Percentiles rank a stretch among this genome's conserved stretches.
These are phyloP conservation scores for Ogataea allantospora DNA, from an alignment of 805 yeast species.

Conservation along the genomic window DNA sequence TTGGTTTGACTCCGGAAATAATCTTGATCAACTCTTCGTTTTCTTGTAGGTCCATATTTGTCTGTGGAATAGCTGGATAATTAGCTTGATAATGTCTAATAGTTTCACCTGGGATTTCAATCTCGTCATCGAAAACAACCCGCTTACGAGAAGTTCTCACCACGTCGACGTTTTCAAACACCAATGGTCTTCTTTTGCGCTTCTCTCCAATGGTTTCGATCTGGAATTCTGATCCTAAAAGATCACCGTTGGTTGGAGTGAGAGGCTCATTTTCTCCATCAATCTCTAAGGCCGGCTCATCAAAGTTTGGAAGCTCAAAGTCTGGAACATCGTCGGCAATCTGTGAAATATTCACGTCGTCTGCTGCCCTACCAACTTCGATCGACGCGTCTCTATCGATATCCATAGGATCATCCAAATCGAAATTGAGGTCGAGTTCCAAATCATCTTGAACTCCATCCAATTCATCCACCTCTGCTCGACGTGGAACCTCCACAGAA, in stretches of 20 bases:
- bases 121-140: slow-evolving; percentile 43
- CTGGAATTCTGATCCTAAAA: slow-evolving; percentile 4
- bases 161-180: slow-evolving; percentile 38
- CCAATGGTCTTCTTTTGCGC: slow-evolving; percentile 30
- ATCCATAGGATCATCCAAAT: slow-evolving; percentile 26
- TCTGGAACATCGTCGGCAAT: slow-evolving; percentile 39
- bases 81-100: slow-evolving; percentile 33
- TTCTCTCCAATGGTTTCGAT: slow-evolving; percentile 9
- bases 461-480: slow-evolving; percentile 31
- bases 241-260: slow-evolving; percentile 14
- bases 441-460: slow-evolving; percentile 33
- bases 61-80: slow-evolving; percentile 23
- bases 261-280: slow-evolving; percentile 18
- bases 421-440: slow-evolving; percentile 35
- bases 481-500: slow-evolving; percentile 70
- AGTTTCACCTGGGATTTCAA: slow-evolving; percentile 43
- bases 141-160: slow-evolving; percentile 48
- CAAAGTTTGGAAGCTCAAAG: slow-evolving; percentile 38
- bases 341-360: slow-evolving; percentile 23
- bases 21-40: slow-evolving; percentile 6
- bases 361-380: slow-evolving; percentile 52
- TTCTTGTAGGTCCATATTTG: background rate
- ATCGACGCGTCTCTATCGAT: slow-evolving; percentile 40
- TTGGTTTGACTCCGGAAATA: slow-evolving; percentile 11
- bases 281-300: slow-evolving; percentile 25